A percentile compares a stretch with the other conserved stretches of the same genome.
Evolutionary conservation across 306 rosid species (phyloP).

Genomic region (Crotalaria pallida): DNA sequence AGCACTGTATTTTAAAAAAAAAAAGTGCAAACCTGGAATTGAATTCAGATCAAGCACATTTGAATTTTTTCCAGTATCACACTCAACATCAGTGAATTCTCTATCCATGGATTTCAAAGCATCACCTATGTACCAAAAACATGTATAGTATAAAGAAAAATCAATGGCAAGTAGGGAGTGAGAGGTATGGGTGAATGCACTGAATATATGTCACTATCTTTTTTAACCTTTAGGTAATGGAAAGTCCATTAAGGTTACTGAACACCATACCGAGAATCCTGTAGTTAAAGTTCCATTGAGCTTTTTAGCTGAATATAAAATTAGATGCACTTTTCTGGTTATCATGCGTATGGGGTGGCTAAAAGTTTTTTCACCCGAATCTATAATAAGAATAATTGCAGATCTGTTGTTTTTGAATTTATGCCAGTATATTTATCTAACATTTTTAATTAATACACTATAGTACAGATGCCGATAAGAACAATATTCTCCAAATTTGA

Average conservation of each 20-base stretch:
- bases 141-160: background rate
- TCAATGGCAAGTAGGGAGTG: background rate
- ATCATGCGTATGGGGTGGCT: constrained; percentile 15
- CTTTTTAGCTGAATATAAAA: constrained; percentile 18
- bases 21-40: no score
- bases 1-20: no score
- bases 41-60: no score
- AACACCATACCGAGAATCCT: background rate
- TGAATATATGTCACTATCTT: background rate
- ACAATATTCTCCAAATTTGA: constrained; percentile 20
- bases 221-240: constrained; percentile 29
- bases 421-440: constrained; percentile 34
- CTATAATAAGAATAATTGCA: constrained; percentile 36
- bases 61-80: no score
- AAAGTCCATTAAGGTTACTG: constrained; percentile 18
- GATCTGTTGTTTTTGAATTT: constrained; percentile 32
- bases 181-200: background rate
- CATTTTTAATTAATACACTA: constrained; percentile 26
- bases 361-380: constrained; percentile 39
- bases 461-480: constrained; percentile 11
- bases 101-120: no score
- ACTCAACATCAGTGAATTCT: no score
- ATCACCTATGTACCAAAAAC: background rate
- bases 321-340: constrained; percentile 38
- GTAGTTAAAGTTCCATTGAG: constrained; percentile 22